Conservation (phyloP, 2,329 filamentous ascomycete genomes). For the Cladorrhinum sp. region DNA sequence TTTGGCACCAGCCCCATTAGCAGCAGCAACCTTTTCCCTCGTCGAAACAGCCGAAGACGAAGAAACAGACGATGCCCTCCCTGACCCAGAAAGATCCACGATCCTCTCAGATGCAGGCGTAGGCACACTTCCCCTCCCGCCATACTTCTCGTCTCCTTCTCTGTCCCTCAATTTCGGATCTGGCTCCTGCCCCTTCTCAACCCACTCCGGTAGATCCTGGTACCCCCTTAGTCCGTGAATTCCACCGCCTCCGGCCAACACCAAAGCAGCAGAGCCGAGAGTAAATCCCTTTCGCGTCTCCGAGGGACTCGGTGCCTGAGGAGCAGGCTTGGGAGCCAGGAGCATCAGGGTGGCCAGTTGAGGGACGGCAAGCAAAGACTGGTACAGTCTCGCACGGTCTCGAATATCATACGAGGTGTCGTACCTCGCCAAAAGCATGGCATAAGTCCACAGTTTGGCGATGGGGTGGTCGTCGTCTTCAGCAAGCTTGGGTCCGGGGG, state of each 20-base stretch:
- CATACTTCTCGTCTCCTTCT: constrained; percentile 30
- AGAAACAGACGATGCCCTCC: constrained; percentile 42
- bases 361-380: constrained; percentile 74
- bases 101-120: constrained; percentile 55
- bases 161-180: constrained; percentile 66
- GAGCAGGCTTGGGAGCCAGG: constrained; percentile 89
- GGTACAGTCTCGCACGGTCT: constrained; percentile 86
- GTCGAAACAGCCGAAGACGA: neutral
- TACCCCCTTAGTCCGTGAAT: constrained; percentile 76
- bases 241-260: constrained; percentile 73
- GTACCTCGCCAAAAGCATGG: constrained; percentile 81
- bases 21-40: constrained; percentile 46
- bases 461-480: constrained; percentile 63
- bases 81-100: constrained; percentile 52
- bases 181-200: constrained; percentile 74
- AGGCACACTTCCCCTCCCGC: constrained; percentile 40
- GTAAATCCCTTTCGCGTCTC: constrained; percentile 75
- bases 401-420: constrained; percentile 94
- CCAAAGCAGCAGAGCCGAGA: constrained; percentile 80
- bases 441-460: constrained; percentile 77
- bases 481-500: constrained; percentile 31
- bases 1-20: constrained; percentile 61
- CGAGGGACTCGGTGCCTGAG: constrained; percentile 84
- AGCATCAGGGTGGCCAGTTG: constrained; percentile 89
- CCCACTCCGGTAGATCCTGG: constrained; percentile 78